Evolutionary conservation across 1,284 basidiomycete genomes (phyloP).

Genomic region (Coniferiporia weirii): DNA sequence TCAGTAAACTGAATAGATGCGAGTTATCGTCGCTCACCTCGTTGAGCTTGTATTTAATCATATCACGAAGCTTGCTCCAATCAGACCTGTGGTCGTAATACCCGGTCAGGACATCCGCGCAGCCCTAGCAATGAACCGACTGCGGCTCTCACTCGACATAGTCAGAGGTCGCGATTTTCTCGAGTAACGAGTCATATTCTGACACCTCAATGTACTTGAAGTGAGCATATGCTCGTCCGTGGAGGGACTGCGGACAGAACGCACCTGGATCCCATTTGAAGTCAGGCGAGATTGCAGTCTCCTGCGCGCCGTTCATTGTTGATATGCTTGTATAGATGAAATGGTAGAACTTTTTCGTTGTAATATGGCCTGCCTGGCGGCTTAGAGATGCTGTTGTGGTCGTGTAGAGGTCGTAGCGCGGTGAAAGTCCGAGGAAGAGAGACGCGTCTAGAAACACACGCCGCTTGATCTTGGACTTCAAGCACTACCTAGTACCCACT

Average conservation of each 20-base stretch:
- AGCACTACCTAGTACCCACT: not conserved
- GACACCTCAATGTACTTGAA: constrained; percentile 23
- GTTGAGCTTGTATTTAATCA: constrained; percentile 65
- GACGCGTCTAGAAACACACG: not conserved
- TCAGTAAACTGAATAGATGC: constrained; percentile 19
- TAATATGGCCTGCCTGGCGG: too few relatives aligned
- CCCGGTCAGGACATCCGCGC: constrained; percentile 15
- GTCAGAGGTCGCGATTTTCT: constrained; percentile 67
- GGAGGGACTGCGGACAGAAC: constrained; percentile 1
- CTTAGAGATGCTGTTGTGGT: too few relatives aligned
- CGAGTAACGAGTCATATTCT: constrained; percentile 63
- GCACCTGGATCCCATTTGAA: constrained; percentile 47
- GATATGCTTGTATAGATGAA: not conserved
- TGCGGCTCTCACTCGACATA: constrained; percentile 55
- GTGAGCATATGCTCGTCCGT: not conserved
- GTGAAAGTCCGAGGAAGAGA: not conserved
- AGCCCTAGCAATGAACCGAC: not conserved
- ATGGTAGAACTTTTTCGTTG: too few relatives aligned
- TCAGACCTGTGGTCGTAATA: constrained; percentile 47
- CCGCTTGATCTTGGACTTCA: not conserved
- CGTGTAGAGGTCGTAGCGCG: too few relatives aligned
- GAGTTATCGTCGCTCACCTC: constrained; percentile 40
- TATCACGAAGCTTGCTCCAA: constrained; percentile 68
- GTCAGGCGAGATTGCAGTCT: constrained; percentile 20
- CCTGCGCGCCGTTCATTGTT: constrained; percentile 6